phyloP scores from a whole-genome alignment of 352 stramenopile genomes.

The Phytophthora podocarpi region DNA sequence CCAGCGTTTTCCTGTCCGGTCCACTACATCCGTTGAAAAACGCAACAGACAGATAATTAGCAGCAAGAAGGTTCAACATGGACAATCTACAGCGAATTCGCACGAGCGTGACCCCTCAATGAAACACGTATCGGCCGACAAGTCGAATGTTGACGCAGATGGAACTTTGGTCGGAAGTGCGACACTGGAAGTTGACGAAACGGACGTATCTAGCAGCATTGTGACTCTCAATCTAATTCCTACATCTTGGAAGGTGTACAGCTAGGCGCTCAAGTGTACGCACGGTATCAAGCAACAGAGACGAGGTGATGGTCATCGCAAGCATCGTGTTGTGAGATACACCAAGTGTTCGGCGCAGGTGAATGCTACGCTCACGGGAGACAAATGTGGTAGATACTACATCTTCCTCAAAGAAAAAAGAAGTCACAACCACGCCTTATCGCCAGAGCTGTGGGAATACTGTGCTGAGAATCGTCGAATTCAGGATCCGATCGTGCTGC shows the following conservation, averaged over 20 bases:
- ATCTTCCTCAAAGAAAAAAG: not conserved
- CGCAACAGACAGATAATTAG: conserved; percentile 1
- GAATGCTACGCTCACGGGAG: not conserved
- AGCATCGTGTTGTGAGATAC: not conserved
- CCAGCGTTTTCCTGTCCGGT: not conserved
- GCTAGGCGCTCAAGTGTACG: not conserved
- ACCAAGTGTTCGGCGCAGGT: not conserved
- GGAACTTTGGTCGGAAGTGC: no score
- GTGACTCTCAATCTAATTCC: not conserved
- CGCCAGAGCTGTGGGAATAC: not conserved
- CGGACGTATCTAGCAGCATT: no score
- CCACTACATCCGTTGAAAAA: not conserved
- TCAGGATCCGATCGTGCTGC: not conserved
- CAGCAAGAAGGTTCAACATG: no score
- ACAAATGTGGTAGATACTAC: not conserved
- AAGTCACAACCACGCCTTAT: conserved; percentile 1
- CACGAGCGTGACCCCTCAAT: no score
- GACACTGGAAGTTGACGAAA: no score
- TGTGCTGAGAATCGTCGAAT: conserved; percentile 6
- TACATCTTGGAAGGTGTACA: not conserved
- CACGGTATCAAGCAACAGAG: not conserved
- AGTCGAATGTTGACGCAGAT: no score
- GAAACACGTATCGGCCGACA: no score
- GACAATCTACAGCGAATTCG: no score
- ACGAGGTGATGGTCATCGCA: not conserved